Conservation (phyloP, 139 green algal genomes). For the Chara braunii region DNA sequence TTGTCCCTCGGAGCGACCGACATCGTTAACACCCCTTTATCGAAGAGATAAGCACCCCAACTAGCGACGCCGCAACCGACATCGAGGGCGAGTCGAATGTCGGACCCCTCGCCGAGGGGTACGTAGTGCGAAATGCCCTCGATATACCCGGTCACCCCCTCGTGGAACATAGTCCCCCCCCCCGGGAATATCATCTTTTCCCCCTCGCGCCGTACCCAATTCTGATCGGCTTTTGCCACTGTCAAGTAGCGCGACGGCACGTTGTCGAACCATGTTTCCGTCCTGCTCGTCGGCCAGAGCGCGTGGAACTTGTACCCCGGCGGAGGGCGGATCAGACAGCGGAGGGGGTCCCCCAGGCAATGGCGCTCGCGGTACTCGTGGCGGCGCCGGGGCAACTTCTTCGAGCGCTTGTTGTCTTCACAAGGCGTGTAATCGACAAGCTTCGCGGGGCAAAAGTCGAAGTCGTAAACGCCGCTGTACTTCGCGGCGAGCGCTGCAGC, state of each 20-base stretch:
- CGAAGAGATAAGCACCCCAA: slow-evolving; percentile 1
- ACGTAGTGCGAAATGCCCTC: not conserved
- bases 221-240: slow-evolving; percentile 15
- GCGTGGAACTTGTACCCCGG: slow-evolving; percentile 1
- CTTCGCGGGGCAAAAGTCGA: not conserved
- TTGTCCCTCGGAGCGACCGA: slow-evolving; percentile 15
- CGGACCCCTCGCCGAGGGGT: not conserved
- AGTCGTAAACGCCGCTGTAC: too few relatives aligned
- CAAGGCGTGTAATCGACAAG: slow-evolving; percentile 10
- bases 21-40: not conserved
- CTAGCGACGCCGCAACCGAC: slow-evolving; percentile 9
- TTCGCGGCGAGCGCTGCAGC: too few relatives aligned
- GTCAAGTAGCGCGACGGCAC: slow-evolving; percentile 17
- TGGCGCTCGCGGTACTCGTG: slow-evolving; percentile 15
- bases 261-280: slow-evolving; percentile 13
- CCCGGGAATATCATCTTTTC: slow-evolving; percentile 14
- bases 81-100: not conserved
- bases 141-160: slow-evolving; percentile 4
- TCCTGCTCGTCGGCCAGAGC: slow-evolving; percentile 1
- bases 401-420: slow-evolving; percentile 6
- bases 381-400: not conserved
- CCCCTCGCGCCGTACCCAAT: slow-evolving; percentile 16
- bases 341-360: not conserved
- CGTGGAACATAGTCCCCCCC: slow-evolving; percentile 7
- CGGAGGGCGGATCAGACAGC: slow-evolving; percentile 5